Conservation (phyloP, 2,329 filamentous ascomycete genomes). For the Beauveria scarabaeidicola region DNA sequence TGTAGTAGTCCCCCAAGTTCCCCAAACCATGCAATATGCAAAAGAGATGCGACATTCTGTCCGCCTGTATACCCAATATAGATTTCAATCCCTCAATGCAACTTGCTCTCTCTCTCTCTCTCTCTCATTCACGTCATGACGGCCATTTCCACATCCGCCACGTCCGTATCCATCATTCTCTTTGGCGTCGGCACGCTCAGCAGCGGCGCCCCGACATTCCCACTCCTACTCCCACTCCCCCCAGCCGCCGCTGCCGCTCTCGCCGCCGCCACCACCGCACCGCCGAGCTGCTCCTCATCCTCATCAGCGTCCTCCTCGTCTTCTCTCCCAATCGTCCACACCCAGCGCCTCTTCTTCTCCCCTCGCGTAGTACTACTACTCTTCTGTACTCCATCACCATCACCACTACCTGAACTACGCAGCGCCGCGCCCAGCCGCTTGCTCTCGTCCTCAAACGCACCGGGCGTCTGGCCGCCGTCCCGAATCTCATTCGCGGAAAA, state of each 20-base stretch:
- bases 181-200: not conserved
- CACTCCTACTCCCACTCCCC: not conserved
- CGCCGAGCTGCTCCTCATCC: conserved; percentile 31
- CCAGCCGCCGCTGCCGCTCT: not conserved
- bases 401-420: conserved; percentile 37
- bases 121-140: not conserved
- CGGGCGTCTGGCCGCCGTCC: conserved; percentile 54
- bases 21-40: not conserved
- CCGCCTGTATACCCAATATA: not conserved
- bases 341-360: conserved; percentile 56
- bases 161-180: not conserved
- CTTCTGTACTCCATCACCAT: conserved; percentile 33
- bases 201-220: not conserved
- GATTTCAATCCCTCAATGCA: not conserved
- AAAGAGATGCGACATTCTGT: not conserved
- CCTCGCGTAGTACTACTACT: not conserved
- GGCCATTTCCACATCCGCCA: not conserved
- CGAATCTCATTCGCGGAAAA: conserved; percentile 47
- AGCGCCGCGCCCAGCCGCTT: conserved; percentile 43
- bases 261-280: conserved; percentile 29
- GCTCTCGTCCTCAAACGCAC: conserved; percentile 55
- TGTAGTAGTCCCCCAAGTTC: not conserved
- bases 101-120: too few species aligned
- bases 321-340: conserved; percentile 56
- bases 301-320: conserved; percentile 37